Conservation (phyloP, 805 yeast genomes). For the Teunomyces funiuensis region DNA sequence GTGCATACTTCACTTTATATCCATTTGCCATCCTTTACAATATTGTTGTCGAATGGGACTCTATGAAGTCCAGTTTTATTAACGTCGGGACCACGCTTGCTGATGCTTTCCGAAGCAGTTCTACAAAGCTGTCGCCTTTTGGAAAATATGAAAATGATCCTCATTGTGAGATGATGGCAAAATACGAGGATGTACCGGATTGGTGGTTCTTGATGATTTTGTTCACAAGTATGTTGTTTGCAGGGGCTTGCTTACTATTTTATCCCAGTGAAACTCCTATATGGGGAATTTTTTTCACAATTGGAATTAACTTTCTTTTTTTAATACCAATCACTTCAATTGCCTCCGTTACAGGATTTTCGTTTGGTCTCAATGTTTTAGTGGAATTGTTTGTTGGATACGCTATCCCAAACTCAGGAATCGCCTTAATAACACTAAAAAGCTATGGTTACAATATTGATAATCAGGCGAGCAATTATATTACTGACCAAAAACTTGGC, state of each 20-base stretch:
- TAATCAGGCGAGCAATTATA: slow-evolving; percentile 30
- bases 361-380: slow-evolving; percentile 50
- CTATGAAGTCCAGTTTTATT: slow-evolving; percentile 38
- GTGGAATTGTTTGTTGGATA: slow-evolving; percentile 59
- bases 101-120: slow-evolving; percentile 20
- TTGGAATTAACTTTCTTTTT: slow-evolving; percentile 50
- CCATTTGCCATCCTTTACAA: slow-evolving; percentile 57
- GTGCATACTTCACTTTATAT: slow-evolving; percentile 54
- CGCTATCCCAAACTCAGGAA: slow-evolving; percentile 55
- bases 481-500: slow-evolving; percentile 40
- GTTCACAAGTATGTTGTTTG: slow-evolving; percentile 19
- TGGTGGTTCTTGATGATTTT: slow-evolving; percentile 21
- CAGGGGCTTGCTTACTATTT: slow-evolving; percentile 28
- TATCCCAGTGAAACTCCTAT: slow-evolving; percentile 52
- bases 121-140: background rate
- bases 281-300: slow-evolving; percentile 56
- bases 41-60: slow-evolving; percentile 44
- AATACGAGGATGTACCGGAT: slow-evolving; percentile 25
- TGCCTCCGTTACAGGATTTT: slow-evolving; percentile 47
- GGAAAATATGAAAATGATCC: slow-evolving; percentile 16
- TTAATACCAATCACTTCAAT: slow-evolving; percentile 53
- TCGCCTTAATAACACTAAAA: slow-evolving; percentile 52
- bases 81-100: slow-evolving; percentile 31
- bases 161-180: slow-evolving; percentile 24
- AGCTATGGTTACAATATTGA: slow-evolving; percentile 36